Evolutionary conservation across 1,139 yeast genomes (phyloP).

Genomic region (Geotrichum citri-aurantii): DNA sequence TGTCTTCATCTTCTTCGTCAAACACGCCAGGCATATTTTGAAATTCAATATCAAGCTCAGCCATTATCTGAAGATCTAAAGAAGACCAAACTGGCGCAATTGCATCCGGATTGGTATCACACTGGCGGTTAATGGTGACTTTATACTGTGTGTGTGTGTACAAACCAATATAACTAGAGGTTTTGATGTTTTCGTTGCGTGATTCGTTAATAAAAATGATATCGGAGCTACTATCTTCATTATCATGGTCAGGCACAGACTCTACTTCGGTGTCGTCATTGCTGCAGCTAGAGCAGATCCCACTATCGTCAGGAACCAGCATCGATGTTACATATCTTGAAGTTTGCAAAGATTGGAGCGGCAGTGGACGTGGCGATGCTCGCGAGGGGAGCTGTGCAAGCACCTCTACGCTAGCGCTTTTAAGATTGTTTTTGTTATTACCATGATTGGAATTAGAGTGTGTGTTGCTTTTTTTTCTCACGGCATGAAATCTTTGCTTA

Average conservation of each 20-base stretch:
- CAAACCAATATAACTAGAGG: not conserved
- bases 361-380: not conserved
- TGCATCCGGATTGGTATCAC: constrained; percentile 32
- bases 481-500: not conserved
- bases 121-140: constrained; percentile 4
- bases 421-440: not conserved
- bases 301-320: not conserved
- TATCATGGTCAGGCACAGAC: constrained; percentile 2
- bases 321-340: not conserved
- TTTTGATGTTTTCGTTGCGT: not conserved
- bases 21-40: constrained; percentile 42
- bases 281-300: not conserved
- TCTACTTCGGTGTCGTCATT: constrained; percentile 16
- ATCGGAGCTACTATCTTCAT: constrained; percentile 5
- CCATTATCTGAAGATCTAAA: constrained; percentile 28
- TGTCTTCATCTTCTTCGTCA: constrained; percentile 85
- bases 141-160: constrained; percentile 3
- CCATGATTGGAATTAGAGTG: not conserved
- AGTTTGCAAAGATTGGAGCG: not conserved
- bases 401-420: not conserved
- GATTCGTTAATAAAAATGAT: not conserved
- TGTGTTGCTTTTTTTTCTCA: not conserved
- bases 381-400: not conserved
- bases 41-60: constrained; percentile 27
- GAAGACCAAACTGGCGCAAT: constrained; percentile 32